Evolutionary conservation across 2,329 filamentous ascomycete genomes (phyloP), one percentile per base, ranked within the genome.

Genomic region (Kalmusia sp.): DNA sequence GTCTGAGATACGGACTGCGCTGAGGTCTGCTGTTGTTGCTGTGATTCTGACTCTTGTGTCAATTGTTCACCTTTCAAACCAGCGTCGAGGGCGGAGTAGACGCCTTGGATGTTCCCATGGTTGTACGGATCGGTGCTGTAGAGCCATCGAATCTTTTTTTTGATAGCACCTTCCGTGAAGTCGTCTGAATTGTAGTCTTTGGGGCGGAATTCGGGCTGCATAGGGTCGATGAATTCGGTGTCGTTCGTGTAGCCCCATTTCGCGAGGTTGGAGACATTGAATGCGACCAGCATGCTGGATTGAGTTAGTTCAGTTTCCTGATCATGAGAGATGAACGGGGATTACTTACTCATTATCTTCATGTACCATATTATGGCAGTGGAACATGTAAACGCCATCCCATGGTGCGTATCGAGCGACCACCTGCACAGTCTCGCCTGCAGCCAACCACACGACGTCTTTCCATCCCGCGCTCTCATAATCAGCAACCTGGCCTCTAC

Each of bases 391-490:
- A 8, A 81, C 70, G 8, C 84, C 84, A 50, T 82, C 79, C 54
- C 67, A 73, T 7, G 70, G 71, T 6, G 66, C 63, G 24, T 66
- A 74, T 4, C 64, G 64, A 17, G 70, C 70, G 21, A 69, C 61
- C 8, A 73, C 70, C 2, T 53, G 57, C 5, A 69, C 68, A 5
- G 61, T 65, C 54, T 86, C 84, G 30, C 79, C 77, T 1, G 68
- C 68, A 11, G 78, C 81, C 3, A 87, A 75, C 69, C 82, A 80
- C 2, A 85, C 82, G 1, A 84, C 81, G 57, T 86, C 83, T 69
- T 86, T 86, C 8, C 85, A 76, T 0, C 80, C 83, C 2, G 76
- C 78, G 1, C 74, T 73, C 67, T 87, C 84, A 59, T 86, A 86
- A 0, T 74, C 15, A 85, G 59, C 41, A 3, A 44, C 40, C 22